Conservation (phyloP, 192 early-diverging fungal genomes). For the Coemansia sp. region DNA sequence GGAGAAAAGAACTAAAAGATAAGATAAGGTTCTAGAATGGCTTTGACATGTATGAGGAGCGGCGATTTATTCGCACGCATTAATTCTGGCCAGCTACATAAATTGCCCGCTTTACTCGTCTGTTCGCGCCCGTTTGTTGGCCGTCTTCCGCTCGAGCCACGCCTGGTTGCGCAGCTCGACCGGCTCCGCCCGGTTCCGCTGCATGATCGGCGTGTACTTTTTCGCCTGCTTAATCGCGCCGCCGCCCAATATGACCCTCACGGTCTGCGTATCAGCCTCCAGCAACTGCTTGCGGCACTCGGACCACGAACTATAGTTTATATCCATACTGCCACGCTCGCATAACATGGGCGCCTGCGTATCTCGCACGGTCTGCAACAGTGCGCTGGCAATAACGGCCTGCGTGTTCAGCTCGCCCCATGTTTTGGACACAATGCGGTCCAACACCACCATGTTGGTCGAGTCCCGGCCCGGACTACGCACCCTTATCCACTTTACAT, state of each 20-base stretch:
- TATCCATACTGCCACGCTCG: background rate
- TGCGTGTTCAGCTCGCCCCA: constrained; percentile 43
- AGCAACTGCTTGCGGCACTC: constrained; percentile 13
- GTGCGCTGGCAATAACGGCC: constrained; percentile 36
- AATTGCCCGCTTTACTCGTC: background rate
- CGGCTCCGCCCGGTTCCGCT: constrained; percentile 39
- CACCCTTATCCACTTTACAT: constrained; percentile 63
- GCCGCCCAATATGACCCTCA: constrained; percentile 26
- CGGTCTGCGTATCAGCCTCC: constrained; percentile 7
- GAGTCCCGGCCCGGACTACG: constrained; percentile 26
- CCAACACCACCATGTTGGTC: constrained; percentile 31
- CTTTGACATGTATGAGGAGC: background rate
- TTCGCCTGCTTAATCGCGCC: constrained; percentile 24
- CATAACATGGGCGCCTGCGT: constrained; percentile 11
- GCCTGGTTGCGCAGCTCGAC: constrained; percentile 43
- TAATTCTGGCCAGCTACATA: too few species aligned
- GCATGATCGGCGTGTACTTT: constrained; percentile 39
- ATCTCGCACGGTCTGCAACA: constrained; percentile 37
- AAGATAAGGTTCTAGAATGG: background rate
- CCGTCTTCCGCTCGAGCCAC: constrained; percentile 49
- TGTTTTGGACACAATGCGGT: constrained; percentile 17
- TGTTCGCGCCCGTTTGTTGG: constrained; percentile 11
- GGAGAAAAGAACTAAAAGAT: background rate
- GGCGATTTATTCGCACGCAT: background rate
- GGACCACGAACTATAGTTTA: constrained; percentile 15